A percentile compares a stretch with the other conserved stretches of the same genome.
Conservation (phyloP, 2,329 filamentous ascomycete species). For the Xylariaceae sp. region DNA sequence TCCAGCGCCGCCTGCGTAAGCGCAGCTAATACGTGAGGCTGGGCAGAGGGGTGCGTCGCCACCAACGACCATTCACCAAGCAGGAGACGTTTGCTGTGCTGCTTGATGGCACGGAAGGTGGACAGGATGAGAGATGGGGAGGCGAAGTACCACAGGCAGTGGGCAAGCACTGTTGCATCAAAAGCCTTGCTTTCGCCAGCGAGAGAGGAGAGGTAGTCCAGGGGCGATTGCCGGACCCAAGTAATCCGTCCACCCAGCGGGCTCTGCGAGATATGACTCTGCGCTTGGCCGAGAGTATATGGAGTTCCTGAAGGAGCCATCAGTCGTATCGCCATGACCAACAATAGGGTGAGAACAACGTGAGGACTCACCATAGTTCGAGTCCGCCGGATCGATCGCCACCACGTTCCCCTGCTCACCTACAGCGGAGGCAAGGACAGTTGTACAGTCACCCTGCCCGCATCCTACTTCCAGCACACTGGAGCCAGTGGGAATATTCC, state of each 20-base stretch:
- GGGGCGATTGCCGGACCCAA: slow-evolving; percentile 3
- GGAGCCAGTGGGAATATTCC: slow-evolving; percentile 2
- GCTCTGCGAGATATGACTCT: slow-evolving; percentile 9
- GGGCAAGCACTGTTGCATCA: slow-evolving; percentile 8
- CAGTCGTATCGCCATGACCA: not conserved
- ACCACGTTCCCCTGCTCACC: not conserved
- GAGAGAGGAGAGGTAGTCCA: slow-evolving; percentile 1
- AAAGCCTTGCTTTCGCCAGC: slow-evolving; percentile 3
- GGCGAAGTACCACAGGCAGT: slow-evolving; percentile 11
- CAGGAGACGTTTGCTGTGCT: slow-evolving; percentile 11
- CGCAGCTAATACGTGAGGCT: slow-evolving; percentile 12
- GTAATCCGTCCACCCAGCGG: slow-evolving; percentile 7
- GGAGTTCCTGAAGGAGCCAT: slow-evolving; percentile 1
- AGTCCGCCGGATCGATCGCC: slow-evolving; percentile 2
- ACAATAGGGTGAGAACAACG: not conserved
- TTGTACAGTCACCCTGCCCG: not conserved
- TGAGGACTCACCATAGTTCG: slow-evolving; percentile 3
- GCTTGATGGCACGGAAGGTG: slow-evolving; percentile 10
- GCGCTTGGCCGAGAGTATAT: slow-evolving; percentile 10
- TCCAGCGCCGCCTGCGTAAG: slow-evolving; percentile 11
- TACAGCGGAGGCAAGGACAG: slow-evolving; percentile 1
- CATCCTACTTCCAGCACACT: slow-evolving; percentile 2
- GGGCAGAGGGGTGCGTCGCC: slow-evolving; percentile 6
- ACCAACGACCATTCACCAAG: slow-evolving; percentile 13
- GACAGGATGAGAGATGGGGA: slow-evolving; percentile 7